Evolutionary conservation across 371 early-diverging fungal species (phyloP).

Genomic region (Rhizopus delemar): DNA sequence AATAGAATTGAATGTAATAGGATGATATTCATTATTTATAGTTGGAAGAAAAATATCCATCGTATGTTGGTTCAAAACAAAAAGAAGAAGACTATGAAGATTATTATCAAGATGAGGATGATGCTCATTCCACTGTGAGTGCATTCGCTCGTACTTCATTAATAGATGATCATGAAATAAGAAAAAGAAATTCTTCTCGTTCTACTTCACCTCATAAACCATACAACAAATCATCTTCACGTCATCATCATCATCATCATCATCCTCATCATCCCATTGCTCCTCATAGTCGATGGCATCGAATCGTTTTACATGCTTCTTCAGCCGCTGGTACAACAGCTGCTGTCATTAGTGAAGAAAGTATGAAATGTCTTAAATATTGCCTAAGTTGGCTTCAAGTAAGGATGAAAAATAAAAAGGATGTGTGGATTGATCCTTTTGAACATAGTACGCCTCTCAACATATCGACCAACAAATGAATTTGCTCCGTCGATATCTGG

Average conservation of each 20-base stretch:
- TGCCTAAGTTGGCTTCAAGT: constrained; percentile 76
- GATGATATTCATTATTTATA: constrained; percentile 7
- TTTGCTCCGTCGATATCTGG: constrained; percentile 64
- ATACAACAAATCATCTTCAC: constrained; percentile 14
- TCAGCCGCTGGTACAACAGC: constrained; percentile 68
- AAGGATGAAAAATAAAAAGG: constrained; percentile 13
- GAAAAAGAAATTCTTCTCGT: constrained; percentile 2
- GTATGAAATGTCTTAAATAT: constrained; percentile 71
- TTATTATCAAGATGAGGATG: constrained; percentile 38
- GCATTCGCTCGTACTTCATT: constrained; percentile 44
- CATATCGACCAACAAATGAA: constrained; percentile 79
- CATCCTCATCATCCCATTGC: constrained; percentile 12
- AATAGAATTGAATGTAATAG: neutral
- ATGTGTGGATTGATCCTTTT: constrained; percentile 26
- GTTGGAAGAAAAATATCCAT: constrained; percentile 32
- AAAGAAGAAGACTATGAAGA: constrained; percentile 30
- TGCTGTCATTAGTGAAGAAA: constrained; percentile 73
- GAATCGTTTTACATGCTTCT: constrained; percentile 67
- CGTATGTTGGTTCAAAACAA: constrained; percentile 19
- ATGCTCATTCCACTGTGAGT: constrained; percentile 39
- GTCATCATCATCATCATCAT: constrained; percentile 15
- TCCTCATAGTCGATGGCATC: constrained; percentile 57
- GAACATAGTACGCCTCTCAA: constrained; percentile 61
- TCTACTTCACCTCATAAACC: constrained; percentile 42
- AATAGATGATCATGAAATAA: constrained; percentile 31